These are phyloP conservation scores for Fusarium sp. DNA, from an alignment of 2,329 filamentous ascomycete species.

Conservation along the genomic window DNA sequence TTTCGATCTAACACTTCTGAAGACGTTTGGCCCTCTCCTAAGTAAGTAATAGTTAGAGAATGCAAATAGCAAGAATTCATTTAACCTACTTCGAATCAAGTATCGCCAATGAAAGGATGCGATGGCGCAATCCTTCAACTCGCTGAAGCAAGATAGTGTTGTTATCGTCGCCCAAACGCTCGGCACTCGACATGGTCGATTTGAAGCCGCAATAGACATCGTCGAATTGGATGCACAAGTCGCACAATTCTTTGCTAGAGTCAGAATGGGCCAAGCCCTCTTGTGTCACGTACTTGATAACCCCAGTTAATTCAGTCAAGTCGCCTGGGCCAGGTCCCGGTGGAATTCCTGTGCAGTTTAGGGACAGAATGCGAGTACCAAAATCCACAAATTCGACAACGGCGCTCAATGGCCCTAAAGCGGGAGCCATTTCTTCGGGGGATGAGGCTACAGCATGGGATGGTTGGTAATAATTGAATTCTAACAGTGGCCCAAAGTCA, in stretches of 20 bases:
- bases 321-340: background rate
- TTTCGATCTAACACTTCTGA: background rate
- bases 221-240: background rate
- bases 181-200: background rate
- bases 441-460: background rate
- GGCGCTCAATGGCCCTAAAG: background rate
- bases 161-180: background rate
- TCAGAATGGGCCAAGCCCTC: background rate
- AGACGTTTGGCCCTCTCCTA: background rate
- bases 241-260: background rate
- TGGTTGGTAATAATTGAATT: background rate
- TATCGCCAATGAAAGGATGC: background rate
- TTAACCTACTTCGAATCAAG: background rate
- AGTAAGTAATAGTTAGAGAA: background rate
- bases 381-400: background rate
- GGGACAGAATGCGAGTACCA: background rate
- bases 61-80: background rate
- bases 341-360: background rate
- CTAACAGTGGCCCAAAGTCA: background rate
- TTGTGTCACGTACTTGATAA: background rate
- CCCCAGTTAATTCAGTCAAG: background rate
- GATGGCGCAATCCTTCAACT: background rate
- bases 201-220: background rate
- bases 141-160: background rate
- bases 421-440: background rate